Percentiles rank a stretch among this genome's conserved stretches.
These are phyloP conservation scores for Eustoma russellianum DNA, from an alignment of 257 asterid species.

Conservation along the genomic window DNA sequence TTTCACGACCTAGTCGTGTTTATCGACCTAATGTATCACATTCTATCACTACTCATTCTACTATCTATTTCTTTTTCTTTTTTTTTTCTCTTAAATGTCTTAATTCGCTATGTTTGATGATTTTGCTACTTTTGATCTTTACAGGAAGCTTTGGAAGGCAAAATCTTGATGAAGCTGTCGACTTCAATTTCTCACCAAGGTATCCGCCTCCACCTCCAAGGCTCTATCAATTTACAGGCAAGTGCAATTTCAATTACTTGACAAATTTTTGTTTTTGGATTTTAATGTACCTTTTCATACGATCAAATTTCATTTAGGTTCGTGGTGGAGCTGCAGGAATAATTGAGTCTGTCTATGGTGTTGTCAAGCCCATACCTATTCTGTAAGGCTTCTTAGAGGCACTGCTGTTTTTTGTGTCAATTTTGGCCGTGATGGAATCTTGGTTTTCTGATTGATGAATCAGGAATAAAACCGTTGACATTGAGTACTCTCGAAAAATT, in stretches of 20 bases:
- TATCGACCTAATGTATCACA: slow-evolving; percentile 50
- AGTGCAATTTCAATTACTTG: not conserved
- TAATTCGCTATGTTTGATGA: not conserved
- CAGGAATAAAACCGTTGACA: slow-evolving; percentile 50
- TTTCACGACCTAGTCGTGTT: slow-evolving; percentile 58
- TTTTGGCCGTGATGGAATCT: too few relatives aligned
- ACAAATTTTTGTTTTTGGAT: not conserved
- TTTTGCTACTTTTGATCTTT: slow-evolving; percentile 6
- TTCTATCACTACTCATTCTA: not conserved
- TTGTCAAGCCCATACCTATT: slow-evolving; percentile 62
- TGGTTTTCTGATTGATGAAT: not conserved
- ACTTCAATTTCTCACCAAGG: slow-evolving; percentile 62
- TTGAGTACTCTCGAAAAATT: slow-evolving; percentile 53
- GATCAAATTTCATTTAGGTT: slow-evolving; percentile 31
- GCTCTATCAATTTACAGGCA: slow-evolving; percentile 73
- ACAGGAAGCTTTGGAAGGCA: slow-evolving; percentile 62
- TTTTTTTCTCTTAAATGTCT: not conserved
- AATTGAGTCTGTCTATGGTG: slow-evolving; percentile 76
- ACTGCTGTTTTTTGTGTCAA: not conserved
- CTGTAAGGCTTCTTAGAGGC: slow-evolving; percentile 23
- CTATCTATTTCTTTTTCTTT: not conserved
- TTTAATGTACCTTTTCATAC: not conserved
- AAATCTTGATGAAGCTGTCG: slow-evolving; percentile 35
- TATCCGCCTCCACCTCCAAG: slow-evolving; percentile 59
- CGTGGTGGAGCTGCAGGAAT: slow-evolving; percentile 91